phyloP scores from a whole-genome alignment of 2,329 filamentous ascomycete genomes.

The Rhinocladiella similis region DNA sequence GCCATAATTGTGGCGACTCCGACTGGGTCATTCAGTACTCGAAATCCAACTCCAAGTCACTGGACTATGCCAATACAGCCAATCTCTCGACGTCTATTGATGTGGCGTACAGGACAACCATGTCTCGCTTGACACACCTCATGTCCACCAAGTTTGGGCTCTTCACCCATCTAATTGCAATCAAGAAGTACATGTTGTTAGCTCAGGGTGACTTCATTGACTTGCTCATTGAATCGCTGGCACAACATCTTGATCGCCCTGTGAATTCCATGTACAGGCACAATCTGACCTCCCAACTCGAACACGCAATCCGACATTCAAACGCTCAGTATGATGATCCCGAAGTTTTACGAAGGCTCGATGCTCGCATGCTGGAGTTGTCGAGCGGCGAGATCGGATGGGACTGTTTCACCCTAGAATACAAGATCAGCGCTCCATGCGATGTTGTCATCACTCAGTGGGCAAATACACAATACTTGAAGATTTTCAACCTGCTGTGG shows the following conservation, averaged over 20 bases:
- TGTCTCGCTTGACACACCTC: conserved; percentile 88
- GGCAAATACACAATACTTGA: conserved; percentile 93
- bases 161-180: conserved; percentile 84
- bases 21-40: conserved; percentile 96
- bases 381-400: conserved; percentile 96
- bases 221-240: conserved; percentile 92
- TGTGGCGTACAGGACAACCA: conserved; percentile 95
- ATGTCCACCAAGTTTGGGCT: conserved; percentile 96
- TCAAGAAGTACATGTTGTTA: conserved; percentile 92
- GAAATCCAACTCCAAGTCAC: conserved; percentile 85
- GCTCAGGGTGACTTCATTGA: conserved; percentile 98
- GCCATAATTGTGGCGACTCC: conserved; percentile 90
- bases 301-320: conserved; percentile 94
- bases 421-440: conserved; percentile 94
- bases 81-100: conserved; percentile 92
- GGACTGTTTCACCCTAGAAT: conserved; percentile 98
- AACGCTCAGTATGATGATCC: conserved; percentile 94
- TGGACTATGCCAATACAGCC: conserved; percentile 82
- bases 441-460: conserved; percentile 97
- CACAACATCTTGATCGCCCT: conserved; percentile 87
- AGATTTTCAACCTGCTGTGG: conserved; percentile 99
- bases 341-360: conserved; percentile 85
- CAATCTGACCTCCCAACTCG: conserved; percentile 93
- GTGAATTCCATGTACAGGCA: conserved; percentile 97
- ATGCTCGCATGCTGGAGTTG: conserved; percentile 97